Evolutionary conservation across 495 filamentous ascomycete species (phyloP).

Genomic region (Podospora didyma): DNA sequence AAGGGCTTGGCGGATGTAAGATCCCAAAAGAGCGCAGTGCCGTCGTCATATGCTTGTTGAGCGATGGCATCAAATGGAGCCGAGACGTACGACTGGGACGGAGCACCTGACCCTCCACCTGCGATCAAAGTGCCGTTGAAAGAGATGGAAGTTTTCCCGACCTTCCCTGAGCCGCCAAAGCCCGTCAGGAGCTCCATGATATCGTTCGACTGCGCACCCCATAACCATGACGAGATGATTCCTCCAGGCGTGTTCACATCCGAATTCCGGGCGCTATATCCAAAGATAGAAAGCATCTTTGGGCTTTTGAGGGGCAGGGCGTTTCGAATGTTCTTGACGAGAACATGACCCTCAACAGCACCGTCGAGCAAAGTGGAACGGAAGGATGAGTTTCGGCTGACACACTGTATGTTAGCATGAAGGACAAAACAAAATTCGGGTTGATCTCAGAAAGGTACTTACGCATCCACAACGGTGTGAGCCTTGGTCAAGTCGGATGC

Average conservation of each 20-base stretch:
- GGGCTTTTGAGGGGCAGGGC: conserved; percentile 53
- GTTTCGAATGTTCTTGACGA: conserved; percentile 57
- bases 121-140: conserved; percentile 51
- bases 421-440: too few species aligned
- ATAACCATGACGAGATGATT: conserved; percentile 39
- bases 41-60: conserved; percentile 49
- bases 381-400: conserved; percentile 36
- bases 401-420: too few species aligned
- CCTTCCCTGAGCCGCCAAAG: conserved; percentile 9
- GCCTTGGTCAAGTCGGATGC: conserved; percentile 48
- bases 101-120: conserved; percentile 58
- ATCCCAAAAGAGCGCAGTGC: conserved; percentile 49
- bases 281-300: conserved; percentile 46
- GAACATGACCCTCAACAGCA: conserved; percentile 54
- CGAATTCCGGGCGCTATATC: conserved; percentile 46
- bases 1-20: conserved; percentile 33
- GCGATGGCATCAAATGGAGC: conserved; percentile 59
- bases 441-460: too few species aligned
- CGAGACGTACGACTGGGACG: conserved; percentile 48
- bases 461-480: conserved; percentile 50
- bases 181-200: conserved; percentile 17
- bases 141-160: conserved; percentile 28
- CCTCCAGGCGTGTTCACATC: conserved; percentile 31
- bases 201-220: conserved; percentile 25
- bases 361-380: conserved; percentile 40